Conservation (phyloP, 2,329 filamentous ascomycete species). For the Epichloe amarillans region DNA sequence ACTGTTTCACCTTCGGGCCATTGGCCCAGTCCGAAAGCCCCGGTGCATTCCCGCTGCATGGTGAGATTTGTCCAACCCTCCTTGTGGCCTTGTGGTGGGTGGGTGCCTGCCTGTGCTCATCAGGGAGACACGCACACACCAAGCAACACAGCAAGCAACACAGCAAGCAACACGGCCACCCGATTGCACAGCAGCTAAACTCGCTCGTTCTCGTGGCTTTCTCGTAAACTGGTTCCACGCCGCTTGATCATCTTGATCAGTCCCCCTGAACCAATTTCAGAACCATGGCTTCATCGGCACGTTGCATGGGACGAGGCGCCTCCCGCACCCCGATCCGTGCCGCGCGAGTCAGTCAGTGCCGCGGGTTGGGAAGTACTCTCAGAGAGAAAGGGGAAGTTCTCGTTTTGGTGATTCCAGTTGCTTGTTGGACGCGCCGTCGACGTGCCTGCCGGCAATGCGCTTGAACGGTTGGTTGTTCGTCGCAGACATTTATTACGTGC, state of each 20-base stretch:
- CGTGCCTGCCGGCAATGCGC: not conserved
- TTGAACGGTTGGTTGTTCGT: not conserved
- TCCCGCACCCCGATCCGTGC: constrained; percentile 7
- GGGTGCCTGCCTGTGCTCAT: not conserved
- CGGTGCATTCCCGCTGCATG: constrained; percentile 10
- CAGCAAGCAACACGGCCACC: not conserved
- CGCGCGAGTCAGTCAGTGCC: constrained; percentile 4
- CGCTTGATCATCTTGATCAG: not conserved
- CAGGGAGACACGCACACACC: not conserved
- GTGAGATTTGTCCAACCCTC: not conserved
- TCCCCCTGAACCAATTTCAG: constrained; percentile 5
- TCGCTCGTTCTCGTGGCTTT: not conserved
- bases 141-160: not conserved
- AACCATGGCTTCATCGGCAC: not conserved
- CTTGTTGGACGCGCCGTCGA: not conserved
- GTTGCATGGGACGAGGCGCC: constrained; percentile 3
- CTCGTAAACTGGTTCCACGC: not conserved
- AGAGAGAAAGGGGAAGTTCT: not conserved
- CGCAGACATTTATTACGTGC: not conserved
- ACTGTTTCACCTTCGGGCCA: too few relatives aligned
- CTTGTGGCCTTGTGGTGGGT: not conserved
- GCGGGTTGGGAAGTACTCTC: not conserved
- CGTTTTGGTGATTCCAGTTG: not conserved
- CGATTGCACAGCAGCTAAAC: not conserved
- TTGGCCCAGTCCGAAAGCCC: not conserved